Evolutionary conservation across 495 filamentous ascomycete species (phyloP).

Genomic region (Penicillium simplicissimum): DNA sequence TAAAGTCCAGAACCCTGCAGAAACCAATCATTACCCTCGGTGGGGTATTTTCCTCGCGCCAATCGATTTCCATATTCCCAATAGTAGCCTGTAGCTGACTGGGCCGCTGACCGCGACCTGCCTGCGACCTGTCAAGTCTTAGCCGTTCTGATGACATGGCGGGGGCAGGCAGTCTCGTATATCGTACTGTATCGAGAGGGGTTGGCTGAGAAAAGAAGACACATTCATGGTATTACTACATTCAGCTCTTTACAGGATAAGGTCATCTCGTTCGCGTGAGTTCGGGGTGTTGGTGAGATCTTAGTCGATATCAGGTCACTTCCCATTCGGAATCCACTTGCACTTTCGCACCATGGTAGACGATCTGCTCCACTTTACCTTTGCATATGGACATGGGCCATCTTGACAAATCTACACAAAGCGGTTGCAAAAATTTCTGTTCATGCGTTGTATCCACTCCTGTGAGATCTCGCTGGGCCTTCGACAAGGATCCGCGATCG

Average conservation of each 20-base stretch:
- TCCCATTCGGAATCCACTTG: not conserved
- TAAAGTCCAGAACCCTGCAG: not conserved
- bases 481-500: conserved; percentile 8
- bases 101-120: conserved; percentile 16
- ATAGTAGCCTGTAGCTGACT: conserved; percentile 21
- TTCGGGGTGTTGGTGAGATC: too few species aligned
- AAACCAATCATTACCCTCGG: conserved; percentile 11
- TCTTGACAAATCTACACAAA: conserved; percentile 14
- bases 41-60: conserved; percentile 13
- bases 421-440: conserved; percentile 21
- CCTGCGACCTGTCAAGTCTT: conserved; percentile 31
- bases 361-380: conserved; percentile 4
- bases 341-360: not conserved
- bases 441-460: conserved; percentile 22
- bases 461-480: conserved; percentile 18
- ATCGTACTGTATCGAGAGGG: not conserved
- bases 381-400: not conserved
- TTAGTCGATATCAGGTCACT: not conserved
- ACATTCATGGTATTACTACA: not conserved
- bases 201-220: not conserved
- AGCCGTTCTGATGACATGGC: conserved; percentile 15
- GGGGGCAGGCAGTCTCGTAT: conserved; percentile 5
- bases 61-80: conserved; percentile 19
- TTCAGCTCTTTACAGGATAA: not conserved
- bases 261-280: too few species aligned